Evolutionary conservation across 2,329 filamentous ascomycete species (phyloP).

Genomic region (Cladophialophora carrionii): DNA sequence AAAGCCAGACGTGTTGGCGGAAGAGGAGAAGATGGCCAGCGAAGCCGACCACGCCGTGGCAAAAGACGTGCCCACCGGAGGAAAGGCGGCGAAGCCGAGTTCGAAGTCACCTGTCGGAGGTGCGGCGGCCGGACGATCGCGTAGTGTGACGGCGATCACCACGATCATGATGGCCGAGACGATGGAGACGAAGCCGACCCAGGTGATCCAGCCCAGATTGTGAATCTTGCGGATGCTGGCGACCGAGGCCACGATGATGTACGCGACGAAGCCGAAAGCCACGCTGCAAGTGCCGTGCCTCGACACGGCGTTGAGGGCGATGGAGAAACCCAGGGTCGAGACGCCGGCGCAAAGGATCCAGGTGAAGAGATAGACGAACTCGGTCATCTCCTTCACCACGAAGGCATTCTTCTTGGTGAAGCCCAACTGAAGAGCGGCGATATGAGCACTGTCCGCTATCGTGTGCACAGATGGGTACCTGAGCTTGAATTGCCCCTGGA

Average conservation of each 20-base stretch:
- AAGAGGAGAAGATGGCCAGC: background rate
- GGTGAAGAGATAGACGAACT: conserved; percentile 45
- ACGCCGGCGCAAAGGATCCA: conserved; percentile 48
- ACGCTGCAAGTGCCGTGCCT: conserved; percentile 44
- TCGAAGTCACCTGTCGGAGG: background rate
- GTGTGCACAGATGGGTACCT: conserved; percentile 56
- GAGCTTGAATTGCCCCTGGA: conserved; percentile 57
- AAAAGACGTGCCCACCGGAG: background rate
- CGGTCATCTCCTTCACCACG: conserved; percentile 50
- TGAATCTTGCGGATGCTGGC: conserved; percentile 41
- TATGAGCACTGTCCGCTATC: conserved; percentile 60
- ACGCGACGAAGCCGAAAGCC: conserved; percentile 38
- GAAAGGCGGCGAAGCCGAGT: background rate
- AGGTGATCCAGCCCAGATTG: conserved; percentile 60
- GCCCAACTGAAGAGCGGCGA: background rate
- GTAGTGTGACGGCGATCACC: conserved; percentile 19
- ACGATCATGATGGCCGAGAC: conserved; percentile 45
- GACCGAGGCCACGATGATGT: conserved; percentile 36
- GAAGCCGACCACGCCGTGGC: background rate
- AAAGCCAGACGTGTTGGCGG: background rate
- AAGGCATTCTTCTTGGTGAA: background rate
- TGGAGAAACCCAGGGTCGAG: conserved; percentile 47
- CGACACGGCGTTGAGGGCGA: conserved; percentile 49
- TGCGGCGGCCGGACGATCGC: background rate
- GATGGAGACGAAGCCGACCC: conserved; percentile 56